Conservation (phyloP, 2,329 filamentous ascomycete species). For the Aspergillus felis region DNA sequence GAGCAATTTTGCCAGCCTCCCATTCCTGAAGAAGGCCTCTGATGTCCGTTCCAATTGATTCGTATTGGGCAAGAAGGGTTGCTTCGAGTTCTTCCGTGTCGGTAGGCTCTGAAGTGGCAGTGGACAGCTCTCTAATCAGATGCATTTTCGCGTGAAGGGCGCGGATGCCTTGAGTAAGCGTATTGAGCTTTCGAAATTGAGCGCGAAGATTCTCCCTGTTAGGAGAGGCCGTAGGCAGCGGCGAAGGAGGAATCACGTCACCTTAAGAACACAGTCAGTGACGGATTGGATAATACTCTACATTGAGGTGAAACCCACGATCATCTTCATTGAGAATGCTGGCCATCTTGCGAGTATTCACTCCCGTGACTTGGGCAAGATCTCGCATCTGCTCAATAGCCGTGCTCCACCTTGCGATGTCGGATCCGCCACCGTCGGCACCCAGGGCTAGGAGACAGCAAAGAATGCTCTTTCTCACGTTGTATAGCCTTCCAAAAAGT, state of each 20-base stretch:
- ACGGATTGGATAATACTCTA: conserved; percentile 11
- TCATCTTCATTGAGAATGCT: conserved; percentile 74
- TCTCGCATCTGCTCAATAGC: conserved; percentile 70
- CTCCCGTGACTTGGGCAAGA: conserved; percentile 59
- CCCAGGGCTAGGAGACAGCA: conserved; percentile 87
- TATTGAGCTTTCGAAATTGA: conserved; percentile 83
- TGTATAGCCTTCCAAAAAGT: conserved; percentile 74
- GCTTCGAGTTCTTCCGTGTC: conserved; percentile 68
- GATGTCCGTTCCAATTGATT: conserved; percentile 86
- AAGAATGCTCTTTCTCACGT: conserved; percentile 76
- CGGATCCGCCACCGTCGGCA: conserved; percentile 70
- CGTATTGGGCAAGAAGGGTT: conserved; percentile 82
- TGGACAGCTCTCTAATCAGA: conserved; percentile 83
- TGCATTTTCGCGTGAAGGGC: conserved; percentile 93
- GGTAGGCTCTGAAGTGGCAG: conserved; percentile 70
- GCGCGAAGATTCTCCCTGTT: conserved; percentile 79
- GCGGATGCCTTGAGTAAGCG: conserved; percentile 83
- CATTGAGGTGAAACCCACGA: conserved; percentile 48
- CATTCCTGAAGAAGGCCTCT: conserved; percentile 76
- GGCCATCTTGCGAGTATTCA: conserved; percentile 63
- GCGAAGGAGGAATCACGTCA: conserved; percentile 47
- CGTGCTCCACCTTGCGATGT: conserved; percentile 73
- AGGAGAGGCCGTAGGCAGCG: conserved; percentile 65
- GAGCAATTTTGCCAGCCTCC: conserved; percentile 79
- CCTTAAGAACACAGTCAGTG: conserved; percentile 12